Conservation (phyloP, 2,329 filamentous ascomycete species). For the Arachnomyces sp. region DNA sequence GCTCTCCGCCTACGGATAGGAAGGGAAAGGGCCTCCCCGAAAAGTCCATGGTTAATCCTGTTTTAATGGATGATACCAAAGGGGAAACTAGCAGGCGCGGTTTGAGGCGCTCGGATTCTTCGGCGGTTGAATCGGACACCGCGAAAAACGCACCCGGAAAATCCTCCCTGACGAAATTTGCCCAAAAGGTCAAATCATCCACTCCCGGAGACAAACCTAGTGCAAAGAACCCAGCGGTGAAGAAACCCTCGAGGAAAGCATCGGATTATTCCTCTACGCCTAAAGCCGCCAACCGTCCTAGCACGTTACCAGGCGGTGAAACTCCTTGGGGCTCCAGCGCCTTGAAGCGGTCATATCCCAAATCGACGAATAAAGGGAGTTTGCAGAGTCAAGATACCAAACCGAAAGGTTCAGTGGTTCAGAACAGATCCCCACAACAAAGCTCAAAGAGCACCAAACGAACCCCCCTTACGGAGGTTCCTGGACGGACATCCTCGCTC, state of each 20-base stretch:
- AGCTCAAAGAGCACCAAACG: constrained; percentile 13
- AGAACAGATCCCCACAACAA: constrained; percentile 13
- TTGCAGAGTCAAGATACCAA: too few species aligned
- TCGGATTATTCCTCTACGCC: constrained; percentile 4
- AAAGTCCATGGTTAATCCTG: too few species aligned
- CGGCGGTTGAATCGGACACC: constrained; percentile 16
- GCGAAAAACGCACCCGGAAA: constrained; percentile 20
- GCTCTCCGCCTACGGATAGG: too few species aligned
- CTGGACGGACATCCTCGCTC: constrained; percentile 14
- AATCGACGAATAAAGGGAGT: too few species aligned
- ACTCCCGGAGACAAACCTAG: constrained; percentile 19
- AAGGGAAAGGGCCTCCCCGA: too few species aligned
- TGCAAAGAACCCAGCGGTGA: constrained; percentile 13
- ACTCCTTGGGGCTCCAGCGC: too few species aligned
- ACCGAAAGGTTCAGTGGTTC: too few species aligned
- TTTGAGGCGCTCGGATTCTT: constrained; percentile 1
- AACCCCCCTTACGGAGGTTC: constrained; percentile 11
- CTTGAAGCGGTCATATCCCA: too few species aligned
- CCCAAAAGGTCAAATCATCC: constrained; percentile 27
- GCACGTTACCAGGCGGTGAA: too few species aligned
- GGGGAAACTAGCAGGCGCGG: too few species aligned
- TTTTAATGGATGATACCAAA: too few species aligned
- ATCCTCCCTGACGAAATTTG: constrained; percentile 24
- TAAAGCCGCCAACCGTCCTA: background rate
- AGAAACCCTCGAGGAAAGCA: constrained; percentile 14